Conservation (phyloP, 768 basidiomycete genomes). For the Coprinellus micaceus region DNA sequence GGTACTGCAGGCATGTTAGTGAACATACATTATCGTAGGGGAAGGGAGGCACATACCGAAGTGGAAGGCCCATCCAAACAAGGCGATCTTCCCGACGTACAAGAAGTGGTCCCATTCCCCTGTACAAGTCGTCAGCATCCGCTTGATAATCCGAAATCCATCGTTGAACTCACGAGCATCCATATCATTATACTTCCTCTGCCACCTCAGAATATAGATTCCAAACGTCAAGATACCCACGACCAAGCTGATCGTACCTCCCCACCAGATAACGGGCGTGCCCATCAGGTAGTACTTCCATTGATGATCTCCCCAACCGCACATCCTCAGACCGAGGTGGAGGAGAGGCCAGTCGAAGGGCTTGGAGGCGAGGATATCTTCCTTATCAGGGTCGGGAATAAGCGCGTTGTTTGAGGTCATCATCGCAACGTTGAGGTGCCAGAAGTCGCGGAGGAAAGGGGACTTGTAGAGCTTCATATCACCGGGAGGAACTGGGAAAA, state of each 20-base stretch:
- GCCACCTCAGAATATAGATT: slow-evolving; percentile 74
- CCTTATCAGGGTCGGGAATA: slow-evolving; percentile 95
- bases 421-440: slow-evolving; percentile 99
- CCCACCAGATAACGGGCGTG: slow-evolving; percentile 94
- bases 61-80: slow-evolving; percentile 90
- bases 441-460: slow-evolving; percentile 94
- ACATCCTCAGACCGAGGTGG: slow-evolving; percentile 90
- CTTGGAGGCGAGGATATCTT: slow-evolving; percentile 92
- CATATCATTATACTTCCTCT: slow-evolving; percentile 91
- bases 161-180: slow-evolving; percentile 60
- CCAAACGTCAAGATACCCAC: slow-evolving; percentile 48
- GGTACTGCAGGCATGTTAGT: slow-evolving; percentile 53
- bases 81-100: slow-evolving; percentile 88
- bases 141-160: background rate
- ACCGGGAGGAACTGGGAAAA: slow-evolving; percentile 70
- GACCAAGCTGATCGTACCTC: slow-evolving; percentile 62
- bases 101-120: slow-evolving; percentile 94
- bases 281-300: slow-evolving; percentile 93
- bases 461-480: slow-evolving; percentile 82
- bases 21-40: background rate
- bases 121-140: slow-evolving; percentile 21
- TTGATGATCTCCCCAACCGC: slow-evolving; percentile 87
- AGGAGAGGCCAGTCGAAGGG: slow-evolving; percentile 95
- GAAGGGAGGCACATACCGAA: slow-evolving; percentile 53
- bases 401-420: slow-evolving; percentile 99